Evolutionary conservation across 2,329 filamentous ascomycete genomes (phyloP), one percentile per base, ranked within the genome.

Genomic region (Dactylonectria macrodidyma): DNA sequence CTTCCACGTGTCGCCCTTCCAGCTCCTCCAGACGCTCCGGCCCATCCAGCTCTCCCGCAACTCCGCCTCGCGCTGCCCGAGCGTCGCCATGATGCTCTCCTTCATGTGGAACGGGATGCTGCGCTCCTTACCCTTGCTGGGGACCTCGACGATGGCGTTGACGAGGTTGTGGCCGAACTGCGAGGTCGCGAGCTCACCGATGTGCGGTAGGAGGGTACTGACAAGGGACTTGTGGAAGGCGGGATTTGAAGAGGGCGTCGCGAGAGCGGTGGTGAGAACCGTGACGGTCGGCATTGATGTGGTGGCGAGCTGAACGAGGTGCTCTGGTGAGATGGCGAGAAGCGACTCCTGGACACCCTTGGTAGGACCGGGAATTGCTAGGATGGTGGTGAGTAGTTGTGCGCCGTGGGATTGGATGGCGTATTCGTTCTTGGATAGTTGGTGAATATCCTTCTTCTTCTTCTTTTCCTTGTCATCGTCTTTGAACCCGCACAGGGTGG

Each of bases 341-440:
- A 96, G 81, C n/a, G 92, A 89, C 16, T 91, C 88, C 77, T 96
- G 93, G 36, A 97, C 88, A 11, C 95, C 86, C 58, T 89, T 89
- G 64, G 89, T 87, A 2, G 95, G 84, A 0, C 94, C 94, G 0
- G 93, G 89, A 30, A 94, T 91, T 8, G 88, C 83, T 58, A 98
- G 89, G 84, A 99, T 92, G 4, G 92, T 84, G 69, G 96, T 91
- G 9, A 93, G 91, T 33, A 99, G 87, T 54, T 97, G 87, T 22
- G 93, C 94, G 67, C 92, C 94, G 82, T 99, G 95, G 3, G 85
- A 86, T 38, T 86, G 80, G 24, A 88, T 80, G 34, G 86, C 84
- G 34, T 84, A 81, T 61, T 78, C 94, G 81, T 85, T 94, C 90
- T 82, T 89, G 73, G 72, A 82, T 41, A 81, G 78, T 33, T 84